Evolutionary conservation across 768 basidiomycete genomes (phyloP).

Genomic region (Kwoniella dendrophila): DNA sequence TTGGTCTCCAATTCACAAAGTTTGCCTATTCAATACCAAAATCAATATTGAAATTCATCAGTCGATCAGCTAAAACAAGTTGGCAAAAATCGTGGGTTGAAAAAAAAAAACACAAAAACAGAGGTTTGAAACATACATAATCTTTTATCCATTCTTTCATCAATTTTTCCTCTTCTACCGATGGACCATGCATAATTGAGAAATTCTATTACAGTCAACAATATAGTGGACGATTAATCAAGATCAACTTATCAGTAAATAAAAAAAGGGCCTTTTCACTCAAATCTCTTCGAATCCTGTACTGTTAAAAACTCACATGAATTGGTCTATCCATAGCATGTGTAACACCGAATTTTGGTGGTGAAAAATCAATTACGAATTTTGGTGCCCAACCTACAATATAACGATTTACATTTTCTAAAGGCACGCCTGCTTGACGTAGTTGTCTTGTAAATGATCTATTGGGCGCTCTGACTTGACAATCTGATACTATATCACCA

Average conservation of each 20-base stretch:
- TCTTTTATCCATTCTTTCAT: slow-evolving; percentile 22
- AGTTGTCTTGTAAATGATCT: slow-evolving; percentile 13
- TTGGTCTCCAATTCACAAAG: slow-evolving; percentile 14
- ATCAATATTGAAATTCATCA: background rate
- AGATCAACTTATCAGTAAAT: too few relatives aligned
- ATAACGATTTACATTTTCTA: slow-evolving; percentile 19
- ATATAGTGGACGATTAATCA: background rate
- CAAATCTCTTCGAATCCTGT: too few relatives aligned
- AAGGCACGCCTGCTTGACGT: slow-evolving; percentile 13
- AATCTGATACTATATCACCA: slow-evolving; percentile 24
- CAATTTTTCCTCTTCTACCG: slow-evolving; percentile 7
- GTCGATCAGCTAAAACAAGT: background rate
- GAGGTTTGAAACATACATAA: too few relatives aligned
- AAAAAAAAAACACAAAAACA: too few relatives aligned
- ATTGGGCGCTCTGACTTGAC: slow-evolving; percentile 26
- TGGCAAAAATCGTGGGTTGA: too few relatives aligned
- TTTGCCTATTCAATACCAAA: slow-evolving; percentile 1
- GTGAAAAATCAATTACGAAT: slow-evolving; percentile 11
- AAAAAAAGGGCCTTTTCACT: too few relatives aligned
- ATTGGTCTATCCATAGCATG: slow-evolving; percentile 23
- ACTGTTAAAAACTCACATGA: slow-evolving; percentile 10
- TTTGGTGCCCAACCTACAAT: slow-evolving; percentile 21
- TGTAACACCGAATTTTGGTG: slow-evolving; percentile 12
- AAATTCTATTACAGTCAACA: slow-evolving; percentile 7
- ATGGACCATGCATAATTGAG: slow-evolving; percentile 16